phyloP scores from a whole-genome alignment of 495 filamentous ascomycete species.

The Pseudoneurospora amorphoporcata region DNA sequence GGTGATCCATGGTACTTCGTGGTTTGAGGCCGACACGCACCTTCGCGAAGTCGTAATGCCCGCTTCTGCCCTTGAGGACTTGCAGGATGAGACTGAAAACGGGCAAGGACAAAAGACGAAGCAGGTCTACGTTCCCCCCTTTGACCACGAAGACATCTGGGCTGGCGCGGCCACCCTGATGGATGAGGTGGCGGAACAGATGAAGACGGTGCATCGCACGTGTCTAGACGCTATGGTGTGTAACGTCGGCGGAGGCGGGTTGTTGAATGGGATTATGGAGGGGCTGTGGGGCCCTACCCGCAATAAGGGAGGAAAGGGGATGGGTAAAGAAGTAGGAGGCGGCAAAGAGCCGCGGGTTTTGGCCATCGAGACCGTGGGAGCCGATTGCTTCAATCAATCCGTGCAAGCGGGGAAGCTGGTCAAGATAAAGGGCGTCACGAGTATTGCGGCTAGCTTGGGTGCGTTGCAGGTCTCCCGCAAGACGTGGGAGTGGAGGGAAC shows the following conservation, averaged over 20 bases:
- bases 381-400: slow-evolving; percentile 56
- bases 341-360: slow-evolving; percentile 45
- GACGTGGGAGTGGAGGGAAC: slow-evolving; percentile 53
- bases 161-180: slow-evolving; percentile 63
- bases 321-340: slow-evolving; percentile 26
- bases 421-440: slow-evolving; percentile 65
- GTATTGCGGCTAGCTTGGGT: slow-evolving; percentile 70
- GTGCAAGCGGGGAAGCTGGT: slow-evolving; percentile 51
- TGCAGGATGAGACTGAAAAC: not conserved
- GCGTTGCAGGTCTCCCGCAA: slow-evolving; percentile 60
- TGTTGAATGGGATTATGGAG: slow-evolving; percentile 69
- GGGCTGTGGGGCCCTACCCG: not conserved
- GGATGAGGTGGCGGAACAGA: slow-evolving; percentile 57
- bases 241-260: slow-evolving; percentile 80
- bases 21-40: slow-evolving; percentile 67
- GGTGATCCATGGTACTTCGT: slow-evolving; percentile 58
- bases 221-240: slow-evolving; percentile 63
- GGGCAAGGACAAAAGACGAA: slow-evolving; percentile 18
- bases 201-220: slow-evolving; percentile 30
- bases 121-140: slow-evolving; percentile 83
- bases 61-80: not conserved
- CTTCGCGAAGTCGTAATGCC: slow-evolving; percentile 52
- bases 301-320: not conserved
- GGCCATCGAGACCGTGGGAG: slow-evolving; percentile 74
- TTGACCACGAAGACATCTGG: slow-evolving; percentile 83